A percentile compares a stretch with the other conserved stretches of the same genome.
These are phyloP conservation scores for Hemisphaericaspora xylofermentans DNA, from an alignment of 1,139 yeast species.

Conservation along the genomic window DNA sequence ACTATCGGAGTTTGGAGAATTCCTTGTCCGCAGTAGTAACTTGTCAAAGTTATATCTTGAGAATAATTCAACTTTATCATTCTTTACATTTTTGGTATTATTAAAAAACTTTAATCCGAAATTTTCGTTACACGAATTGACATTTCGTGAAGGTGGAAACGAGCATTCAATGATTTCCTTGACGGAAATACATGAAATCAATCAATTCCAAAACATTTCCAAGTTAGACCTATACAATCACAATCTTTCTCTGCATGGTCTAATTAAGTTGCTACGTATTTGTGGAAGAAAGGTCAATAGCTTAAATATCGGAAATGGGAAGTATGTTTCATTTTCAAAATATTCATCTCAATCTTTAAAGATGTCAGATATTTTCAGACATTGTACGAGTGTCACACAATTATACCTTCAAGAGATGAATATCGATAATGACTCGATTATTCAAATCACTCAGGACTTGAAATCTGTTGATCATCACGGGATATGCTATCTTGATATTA, in stretches of 20 bases:
- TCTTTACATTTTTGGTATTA: constrained; percentile 31
- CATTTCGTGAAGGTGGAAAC: constrained; percentile 29
- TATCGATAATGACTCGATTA: constrained; percentile 37
- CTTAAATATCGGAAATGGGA: constrained; percentile 35
- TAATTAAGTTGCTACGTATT: constrained; percentile 28
- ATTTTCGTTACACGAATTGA: constrained; percentile 26
- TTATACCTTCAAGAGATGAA: constrained; percentile 38
- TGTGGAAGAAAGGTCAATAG: constrained; percentile 17
- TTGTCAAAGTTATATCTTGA: constrained; percentile 31
- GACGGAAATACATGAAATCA: constrained; percentile 27
- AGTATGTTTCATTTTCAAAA: constrained; percentile 24
- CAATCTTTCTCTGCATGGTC: constrained; percentile 32
- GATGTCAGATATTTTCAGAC: constrained; percentile 22
- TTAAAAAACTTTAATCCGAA: constrained; percentile 30
- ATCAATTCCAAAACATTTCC: constrained; percentile 23
- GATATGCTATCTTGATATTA: constrained; percentile 32
- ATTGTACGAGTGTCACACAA: constrained; percentile 24
- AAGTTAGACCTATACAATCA: constrained; percentile 37
- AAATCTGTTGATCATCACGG: constrained; percentile 7
- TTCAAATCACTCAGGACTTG: constrained; percentile 28
- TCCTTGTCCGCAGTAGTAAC: constrained; percentile 20
- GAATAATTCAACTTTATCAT: constrained; percentile 30
- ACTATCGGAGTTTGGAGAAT: constrained; percentile 31
- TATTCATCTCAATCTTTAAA: constrained; percentile 18
- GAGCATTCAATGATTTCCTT: constrained; percentile 18